These are phyloP conservation scores for Botryotinia convoluta DNA, from an alignment of 2,329 filamentous ascomycete genomes.

Conservation along the genomic window DNA sequence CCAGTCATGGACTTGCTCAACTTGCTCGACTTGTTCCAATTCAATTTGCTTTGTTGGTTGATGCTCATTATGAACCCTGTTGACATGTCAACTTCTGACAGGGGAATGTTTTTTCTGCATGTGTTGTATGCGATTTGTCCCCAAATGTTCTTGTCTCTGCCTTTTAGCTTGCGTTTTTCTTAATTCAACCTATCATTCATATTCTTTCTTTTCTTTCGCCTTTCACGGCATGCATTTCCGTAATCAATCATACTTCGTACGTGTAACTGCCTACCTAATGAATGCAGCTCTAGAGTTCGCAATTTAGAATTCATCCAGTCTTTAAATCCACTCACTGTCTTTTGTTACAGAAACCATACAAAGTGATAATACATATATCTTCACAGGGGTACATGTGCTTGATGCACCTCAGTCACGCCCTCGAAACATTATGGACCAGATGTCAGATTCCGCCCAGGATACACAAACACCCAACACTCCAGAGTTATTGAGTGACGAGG, in stretches of 20 bases:
- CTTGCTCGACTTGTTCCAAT: background rate
- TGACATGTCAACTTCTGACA: slow-evolving; percentile 14
- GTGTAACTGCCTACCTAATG: slow-evolving; percentile 13
- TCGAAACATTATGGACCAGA: slow-evolving; percentile 18
- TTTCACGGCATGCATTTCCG: slow-evolving; percentile 8
- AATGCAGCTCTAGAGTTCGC: slow-evolving; percentile 10
- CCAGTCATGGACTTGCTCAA: background rate
- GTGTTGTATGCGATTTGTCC: slow-evolving; percentile 16
- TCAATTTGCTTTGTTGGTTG: slow-evolving; percentile 14
- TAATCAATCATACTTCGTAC: slow-evolving; percentile 3
- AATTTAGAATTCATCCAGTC: slow-evolving; percentile 5
- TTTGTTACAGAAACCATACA: background rate
- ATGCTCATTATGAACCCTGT: slow-evolving; percentile 11
- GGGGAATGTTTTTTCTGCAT: slow-evolving; percentile 20
- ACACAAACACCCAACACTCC: slow-evolving; percentile 19
- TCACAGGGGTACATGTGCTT: slow-evolving; percentile 22
- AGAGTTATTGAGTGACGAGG: slow-evolving; percentile 19
- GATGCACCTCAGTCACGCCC: slow-evolving; percentile 15
- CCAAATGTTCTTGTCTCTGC: background rate
- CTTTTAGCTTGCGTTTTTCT: background rate
- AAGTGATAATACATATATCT: slow-evolving; percentile 14
- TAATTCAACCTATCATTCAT: slow-evolving; percentile 15
- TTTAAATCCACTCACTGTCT: background rate
- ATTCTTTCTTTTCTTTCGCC: slow-evolving; percentile 9
- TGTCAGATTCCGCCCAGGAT: slow-evolving; percentile 17